Base-by-base conservation (phyloP, 2,329 filamentous ascomycete genomes). In the Fusarium irregulare region DNA sequence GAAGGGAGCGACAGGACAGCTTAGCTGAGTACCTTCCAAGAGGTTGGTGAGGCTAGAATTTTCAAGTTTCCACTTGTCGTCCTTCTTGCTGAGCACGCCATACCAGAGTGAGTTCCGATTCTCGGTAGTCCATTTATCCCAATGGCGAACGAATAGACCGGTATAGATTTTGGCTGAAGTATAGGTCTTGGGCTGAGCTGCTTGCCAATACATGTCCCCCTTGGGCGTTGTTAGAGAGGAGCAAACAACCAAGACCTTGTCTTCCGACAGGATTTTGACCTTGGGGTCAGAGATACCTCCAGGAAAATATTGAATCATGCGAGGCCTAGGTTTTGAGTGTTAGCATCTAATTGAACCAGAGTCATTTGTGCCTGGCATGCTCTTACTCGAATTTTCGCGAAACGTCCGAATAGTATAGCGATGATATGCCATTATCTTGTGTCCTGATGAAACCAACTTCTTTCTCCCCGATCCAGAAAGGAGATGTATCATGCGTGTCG, bases 141-240 rank as follows among this genome's bases (percentile, higher is more conserved):
- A 97, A 75, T 97, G 92, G 16, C 93, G 88, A 28, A 93, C 92
- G 75, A 93, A 96, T 27, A 94, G 87, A 49, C 87, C 88, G 21
- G 88, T 88, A 78, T 96, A 96, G 23, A 93, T 86, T 73, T 87
- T 90, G 28, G 88, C 93, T 6, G 88, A 87, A 21, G 90, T 90
- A 25, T 84, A 80, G 4, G 87, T 83, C 75, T 89, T 88, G 67
- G 87, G 81, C 40, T 87, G 88, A 16, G 85, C 83, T 40, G 89
- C 84, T 14, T 88, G 83, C 76, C 92, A 92, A 80, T 90, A 90
- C 27, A 96, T 85, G 2, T 88, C 82, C 7, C 93, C 94, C 47
- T 89, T 85, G 5, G 91, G 86, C 6, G 88, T 91, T 0, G 92
- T 89, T 68, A 89, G 82, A 12, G 89, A 92, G 13, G 87, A 90